These are phyloP conservation scores for Hypoxylon sp. DNA, from an alignment of 2,329 filamentous ascomycete genomes.

Conservation along the genomic window DNA sequence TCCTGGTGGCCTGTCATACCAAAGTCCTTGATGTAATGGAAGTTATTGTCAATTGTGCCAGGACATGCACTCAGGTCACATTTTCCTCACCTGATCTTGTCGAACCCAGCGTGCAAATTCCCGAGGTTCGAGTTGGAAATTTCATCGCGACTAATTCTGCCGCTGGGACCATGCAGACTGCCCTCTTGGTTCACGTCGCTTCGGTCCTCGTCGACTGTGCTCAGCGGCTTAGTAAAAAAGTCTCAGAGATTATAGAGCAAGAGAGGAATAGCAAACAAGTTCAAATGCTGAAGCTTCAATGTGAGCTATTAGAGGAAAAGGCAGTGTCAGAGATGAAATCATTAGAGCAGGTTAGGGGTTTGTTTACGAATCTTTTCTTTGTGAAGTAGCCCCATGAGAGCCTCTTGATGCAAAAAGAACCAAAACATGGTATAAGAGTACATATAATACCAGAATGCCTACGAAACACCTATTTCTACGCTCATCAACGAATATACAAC, in stretches of 20 bases:
- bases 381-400: slow-evolving; percentile 22
- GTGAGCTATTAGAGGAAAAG: slow-evolving; percentile 48
- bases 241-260: slow-evolving; percentile 8
- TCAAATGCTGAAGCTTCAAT: slow-evolving; percentile 47
- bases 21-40: slow-evolving; percentile 59
- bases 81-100: slow-evolving; percentile 48
- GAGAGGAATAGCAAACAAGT: slow-evolving; percentile 32
- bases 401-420: not conserved
- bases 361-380: slow-evolving; percentile 36
- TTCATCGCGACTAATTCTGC: slow-evolving; percentile 48
- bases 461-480: not conserved
- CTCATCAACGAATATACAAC: too few species aligned
- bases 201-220: slow-evolving; percentile 43
- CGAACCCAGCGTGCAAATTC: slow-evolving; percentile 57
- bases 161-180: slow-evolving; percentile 49
- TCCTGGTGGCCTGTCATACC: slow-evolving; percentile 58
- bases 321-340: slow-evolving; percentile 38
- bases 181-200: slow-evolving; percentile 47
- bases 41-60: slow-evolving; percentile 52
- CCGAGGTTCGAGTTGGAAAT: slow-evolving; percentile 59
- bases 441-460: not conserved
- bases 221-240: slow-evolving; percentile 34
- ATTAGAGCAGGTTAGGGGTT: slow-evolving; percentile 42
- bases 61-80: slow-evolving; percentile 54
- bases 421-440: not conserved